Base-by-base conservation (phyloP, 179 eudicot species). In the Beta corolliflora region DNA sequence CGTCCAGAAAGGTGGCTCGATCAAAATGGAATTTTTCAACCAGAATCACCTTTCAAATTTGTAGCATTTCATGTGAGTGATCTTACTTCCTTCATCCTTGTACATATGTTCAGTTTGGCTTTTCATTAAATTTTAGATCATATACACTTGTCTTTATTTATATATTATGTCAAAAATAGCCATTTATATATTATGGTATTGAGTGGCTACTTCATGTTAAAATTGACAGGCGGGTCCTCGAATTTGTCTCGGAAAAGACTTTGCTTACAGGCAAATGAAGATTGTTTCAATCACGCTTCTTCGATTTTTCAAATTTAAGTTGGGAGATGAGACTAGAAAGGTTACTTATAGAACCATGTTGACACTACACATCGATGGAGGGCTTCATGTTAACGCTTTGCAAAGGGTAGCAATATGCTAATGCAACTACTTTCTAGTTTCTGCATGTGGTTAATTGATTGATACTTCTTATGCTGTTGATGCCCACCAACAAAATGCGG, bases 221-320 rank as follows among this genome's bases (percentile, higher is more conserved):
- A 71, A 8, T 25, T 63, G 3, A 23, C 89, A 94, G 98, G 98
- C 92, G 9, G 97, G 98, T 41, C 97, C 93, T 11, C 80, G 98
- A 61, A 92, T 84, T 53, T 93, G 98, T 78, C 83, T 93, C 9
- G 98, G 97, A n/a, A 93, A 85, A 80, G 97, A 95, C 70, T 93
- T 95, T 9, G 98, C 98, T 59, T 93, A 95, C 75, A 88, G 91
- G 45, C 98, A 95, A 21, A 95, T 95, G 95, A 95, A 93, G 93
- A 91, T 92, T 18, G 82, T 91, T 54, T 83, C 92, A 15, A 84
- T 86, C 7, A 86, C 88, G 59, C 88, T 91, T 48, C 77, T 90
- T 19, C 63, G 46, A n/a, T 83, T 81, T 82, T 90, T 89, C 78
- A 58, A 81, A 77, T 89, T 89, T 87, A 89, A 81, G 73, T 74